Evolutionary conservation across 1,139 yeast genomes (phyloP), one percentile per base, ranked within the genome.

Genomic region (Pichia sp.): DNA sequence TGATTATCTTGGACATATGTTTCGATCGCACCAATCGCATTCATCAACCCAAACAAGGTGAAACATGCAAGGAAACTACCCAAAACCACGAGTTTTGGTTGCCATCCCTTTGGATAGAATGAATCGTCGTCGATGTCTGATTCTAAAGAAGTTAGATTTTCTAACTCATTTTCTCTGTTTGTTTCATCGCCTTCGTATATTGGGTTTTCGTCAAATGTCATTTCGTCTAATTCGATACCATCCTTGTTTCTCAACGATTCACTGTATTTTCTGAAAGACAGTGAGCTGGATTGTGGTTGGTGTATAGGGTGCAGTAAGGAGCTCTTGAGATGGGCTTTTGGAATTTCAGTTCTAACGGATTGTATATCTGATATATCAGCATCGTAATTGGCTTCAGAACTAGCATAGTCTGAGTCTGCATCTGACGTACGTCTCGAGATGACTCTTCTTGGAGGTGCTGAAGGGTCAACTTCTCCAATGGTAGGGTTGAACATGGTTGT

Each of bases 21-120:
- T 61, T 83, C 83, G 42, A 84, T 72, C 0, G 85, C 85, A 48
- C 91, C 91, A 41, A 81, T 62, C 2, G 84, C 70, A 57, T 84
- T 84, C 56, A 81, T 71, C 28, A 81, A 62, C 2, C 91, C 91
- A 58, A 84, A 80, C 22, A 73, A 75, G 0, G 83, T 79, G n/a
- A 79, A 68, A 37, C 83, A 65, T 0, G 90, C 88, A 53, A 82
- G 62, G 54, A 81, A 82, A 1, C 83, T 73, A 0, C 91, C 93
- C 12, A 81, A 56, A 1, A 80, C 74, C 1, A 79, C 81, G 9
- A 68, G 50, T 67, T 50, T 53, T 1, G 63, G 58, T 40, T 38
- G 40, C 22, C 63, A 62, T 4, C 62, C 62, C 18, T 58, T 57
- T 1, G 65, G 65, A 34, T 55, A 60, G 4, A 50, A 17, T 1